Conservation (phyloP, 1,284 basidiomycete genomes). For the Leccinum idahoense region DNA sequence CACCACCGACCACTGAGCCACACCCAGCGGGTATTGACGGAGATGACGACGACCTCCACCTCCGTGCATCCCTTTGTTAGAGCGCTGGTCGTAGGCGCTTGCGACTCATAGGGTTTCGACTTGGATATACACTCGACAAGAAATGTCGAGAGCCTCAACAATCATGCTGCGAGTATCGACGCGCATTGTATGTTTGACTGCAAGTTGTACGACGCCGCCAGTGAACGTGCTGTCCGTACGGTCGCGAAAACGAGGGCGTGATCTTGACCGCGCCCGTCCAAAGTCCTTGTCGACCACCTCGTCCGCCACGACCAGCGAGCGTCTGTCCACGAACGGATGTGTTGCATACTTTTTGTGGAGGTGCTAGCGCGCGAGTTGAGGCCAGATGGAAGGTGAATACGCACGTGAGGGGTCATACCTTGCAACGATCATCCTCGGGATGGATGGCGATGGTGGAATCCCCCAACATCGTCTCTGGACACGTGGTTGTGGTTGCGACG, state of each 20-base stretch:
- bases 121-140: background rate
- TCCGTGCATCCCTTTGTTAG: no score
- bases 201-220: conserved; percentile 87
- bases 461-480: conserved; percentile 98
- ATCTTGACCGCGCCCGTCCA: no score
- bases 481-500: conserved; percentile 80
- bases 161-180: conserved; percentile 17
- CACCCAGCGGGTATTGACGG: no score
- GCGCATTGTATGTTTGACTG: conserved; percentile 82
- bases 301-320: no score
- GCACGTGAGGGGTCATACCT: conserved; percentile 24
- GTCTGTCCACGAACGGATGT: no score
- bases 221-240: conserved; percentile 77
- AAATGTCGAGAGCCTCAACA: conserved; percentile 3
- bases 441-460: conserved; percentile 98
- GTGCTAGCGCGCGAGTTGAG: background rate
- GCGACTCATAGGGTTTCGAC: no score
- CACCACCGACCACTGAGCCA: no score
- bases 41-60: no score
- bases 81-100: no score
- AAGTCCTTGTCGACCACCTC: no score
- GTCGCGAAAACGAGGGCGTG: conserved; percentile 51
- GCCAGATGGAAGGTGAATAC: background rate
- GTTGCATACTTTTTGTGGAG: background rate
- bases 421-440: conserved; percentile 92